Conservation (phyloP, 2,329 filamentous ascomycete species). For the Hypoxylon sp. region DNA sequence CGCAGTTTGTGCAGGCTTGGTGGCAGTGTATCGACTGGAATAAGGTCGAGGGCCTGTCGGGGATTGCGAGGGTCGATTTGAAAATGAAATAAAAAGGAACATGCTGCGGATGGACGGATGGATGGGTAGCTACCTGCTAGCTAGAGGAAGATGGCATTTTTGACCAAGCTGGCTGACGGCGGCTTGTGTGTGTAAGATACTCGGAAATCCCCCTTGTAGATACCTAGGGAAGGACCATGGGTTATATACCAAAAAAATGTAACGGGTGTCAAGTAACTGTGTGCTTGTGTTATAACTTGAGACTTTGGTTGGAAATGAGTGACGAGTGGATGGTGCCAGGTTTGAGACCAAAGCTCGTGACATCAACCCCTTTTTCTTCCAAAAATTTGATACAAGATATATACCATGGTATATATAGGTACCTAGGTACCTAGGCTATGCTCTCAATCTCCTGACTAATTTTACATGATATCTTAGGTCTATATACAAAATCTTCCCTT, state of each 20-base stretch:
- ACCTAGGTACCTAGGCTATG: too few relatives aligned
- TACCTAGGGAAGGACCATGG: conserved; percentile 21
- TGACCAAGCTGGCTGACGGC: neutral
- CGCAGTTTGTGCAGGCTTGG: conserved; percentile 80
- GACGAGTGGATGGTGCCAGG: neutral
- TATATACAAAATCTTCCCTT: too few relatives aligned
- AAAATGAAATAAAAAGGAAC: conserved; percentile 1
- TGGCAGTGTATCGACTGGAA: conserved; percentile 92
- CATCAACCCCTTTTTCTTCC: too few relatives aligned
- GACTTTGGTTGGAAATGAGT: neutral
- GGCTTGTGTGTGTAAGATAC: conserved; percentile 1
- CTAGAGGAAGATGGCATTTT: neutral
- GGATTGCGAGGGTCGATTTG: neutral
- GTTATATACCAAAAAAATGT: conserved; percentile 35
- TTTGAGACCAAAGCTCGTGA: neutral
- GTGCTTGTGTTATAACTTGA: neutral
- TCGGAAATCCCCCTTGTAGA: neutral
- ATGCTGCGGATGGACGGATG: too few relatives aligned
- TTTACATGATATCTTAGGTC: too few relatives aligned
- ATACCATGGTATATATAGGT: too few relatives aligned
- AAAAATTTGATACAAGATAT: too few relatives aligned
- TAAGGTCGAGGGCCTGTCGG: conserved; percentile 66
- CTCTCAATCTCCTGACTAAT: too few relatives aligned
- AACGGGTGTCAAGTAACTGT: conserved; percentile 19
- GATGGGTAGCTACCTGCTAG: too few relatives aligned